Base-by-base conservation (phyloP, 1,284 basidiomycete species). In the Boletellus deceptivus region DNA sequence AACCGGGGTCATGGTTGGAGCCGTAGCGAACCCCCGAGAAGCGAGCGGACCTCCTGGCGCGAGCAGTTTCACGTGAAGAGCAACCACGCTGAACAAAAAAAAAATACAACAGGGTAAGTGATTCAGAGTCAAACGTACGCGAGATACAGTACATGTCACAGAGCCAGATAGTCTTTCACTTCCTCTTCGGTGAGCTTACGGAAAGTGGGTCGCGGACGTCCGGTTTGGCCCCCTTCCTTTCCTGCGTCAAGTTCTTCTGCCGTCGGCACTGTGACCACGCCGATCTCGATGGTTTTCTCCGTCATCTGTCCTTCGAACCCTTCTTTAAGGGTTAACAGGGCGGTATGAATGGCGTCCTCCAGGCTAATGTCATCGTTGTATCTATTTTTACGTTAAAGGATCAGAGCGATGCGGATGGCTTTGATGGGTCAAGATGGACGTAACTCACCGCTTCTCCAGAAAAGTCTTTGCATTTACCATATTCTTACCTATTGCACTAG, bases 221-320 rank as follows among this genome's bases (percentile, higher is more conserved):
- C 84, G 9, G 83, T 87, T 59, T 87, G 86, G 43, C 83, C 83
- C 31, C 84, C 84, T 53, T 86, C 79, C 62, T 84, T 88, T 25
- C 77, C 82, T 50, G 82, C 85, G 58, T 86, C 85, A 50, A 91
- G 76, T 65, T 93, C 89, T 58, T 85, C 83, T 22, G 78, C 67
- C 20, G 84, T 89, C 5, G 94, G 93, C 16, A 93, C 89, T 46
- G 91, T 93, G 54, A 99, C 83, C 43, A 99, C 86, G 42, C 97
- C 97, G 53, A 99, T 95, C 73, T 99, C 97, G 65, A 99, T 97
- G 33, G 97, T 99, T 77, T 98, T 96, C 75, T 98, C 96, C 18
- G 96, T 98, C 95, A 99, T 98, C 69, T 98, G 91, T 13, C 97
- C 97, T 72, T 99, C 97, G 62, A 98, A 98, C 9, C 96, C 96